Conservation (phyloP, 495 filamentous ascomycete species). For the Massariosphaeria phaeospora region DNA sequence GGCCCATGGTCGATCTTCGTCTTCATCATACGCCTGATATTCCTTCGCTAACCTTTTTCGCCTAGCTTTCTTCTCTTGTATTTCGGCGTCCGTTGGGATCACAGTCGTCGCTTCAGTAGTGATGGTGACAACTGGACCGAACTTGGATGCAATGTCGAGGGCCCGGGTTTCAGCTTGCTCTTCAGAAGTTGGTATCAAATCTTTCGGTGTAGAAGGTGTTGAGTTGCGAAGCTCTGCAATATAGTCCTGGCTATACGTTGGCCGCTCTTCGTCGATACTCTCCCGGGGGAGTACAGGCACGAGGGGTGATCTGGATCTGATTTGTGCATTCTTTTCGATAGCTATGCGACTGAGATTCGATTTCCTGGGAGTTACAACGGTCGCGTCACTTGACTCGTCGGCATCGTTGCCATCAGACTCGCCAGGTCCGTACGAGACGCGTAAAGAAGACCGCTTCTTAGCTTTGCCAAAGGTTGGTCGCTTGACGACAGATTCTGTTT, state of each 20-base stretch:
- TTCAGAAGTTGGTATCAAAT: constrained; percentile 41
- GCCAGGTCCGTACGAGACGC: constrained; percentile 69
- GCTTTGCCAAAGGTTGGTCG: constrained; percentile 24
- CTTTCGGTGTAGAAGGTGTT: constrained; percentile 71
- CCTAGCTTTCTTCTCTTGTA: constrained; percentile 85
- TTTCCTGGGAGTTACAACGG: constrained; percentile 65
- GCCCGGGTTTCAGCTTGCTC: constrained; percentile 48
- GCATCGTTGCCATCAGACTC: constrained; percentile 52
- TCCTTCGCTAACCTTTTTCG: constrained; percentile 74
- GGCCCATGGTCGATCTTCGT: constrained; percentile 41
- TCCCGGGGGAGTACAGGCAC: constrained; percentile 48
- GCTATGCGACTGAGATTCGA: constrained; percentile 62
- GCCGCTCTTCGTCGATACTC: constrained; percentile 61
- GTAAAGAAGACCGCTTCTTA: constrained; percentile 47
- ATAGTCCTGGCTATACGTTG: constrained; percentile 81
- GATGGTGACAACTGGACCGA: constrained; percentile 46
- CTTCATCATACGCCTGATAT: constrained; percentile 62
- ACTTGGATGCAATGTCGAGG: constrained; percentile 65
- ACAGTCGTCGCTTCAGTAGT: constrained; percentile 36
- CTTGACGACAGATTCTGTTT: constrained; percentile 29
- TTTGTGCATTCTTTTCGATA: constrained; percentile 65
- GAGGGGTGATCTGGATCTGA: constrained; percentile 47
- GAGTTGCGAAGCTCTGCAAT: constrained; percentile 76
- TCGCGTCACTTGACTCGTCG: constrained; percentile 49
- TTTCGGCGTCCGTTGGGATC: constrained; percentile 84